Evolutionary conservation across 768 basidiomycete species (phyloP).

Genomic region (Rhizopogon sp.): DNA sequence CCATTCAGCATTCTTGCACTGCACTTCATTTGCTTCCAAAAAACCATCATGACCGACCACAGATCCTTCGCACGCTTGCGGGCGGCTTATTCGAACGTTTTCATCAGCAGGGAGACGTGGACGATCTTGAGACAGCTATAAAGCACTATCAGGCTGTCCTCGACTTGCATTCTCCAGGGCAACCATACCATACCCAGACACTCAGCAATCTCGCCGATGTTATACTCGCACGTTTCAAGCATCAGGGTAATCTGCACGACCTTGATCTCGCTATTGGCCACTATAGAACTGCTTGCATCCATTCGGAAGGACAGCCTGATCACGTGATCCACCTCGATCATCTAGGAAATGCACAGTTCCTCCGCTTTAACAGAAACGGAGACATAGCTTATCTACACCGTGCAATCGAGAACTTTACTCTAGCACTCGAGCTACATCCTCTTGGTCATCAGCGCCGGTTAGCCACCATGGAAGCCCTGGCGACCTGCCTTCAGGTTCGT

Average conservation of each 20-base stretch:
- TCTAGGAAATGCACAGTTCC: conserved; percentile 20
- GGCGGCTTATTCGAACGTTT: conserved; percentile 20
- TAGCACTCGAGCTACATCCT: conserved; percentile 17
- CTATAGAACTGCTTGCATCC: conserved; percentile 14
- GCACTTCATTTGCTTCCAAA: conserved; percentile 13
- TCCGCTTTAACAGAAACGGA: conserved; percentile 11
- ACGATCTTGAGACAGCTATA: conserved; percentile 25
- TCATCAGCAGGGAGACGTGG: conserved; percentile 5
- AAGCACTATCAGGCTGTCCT: conserved; percentile 17
- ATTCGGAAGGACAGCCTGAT: conserved; percentile 11
- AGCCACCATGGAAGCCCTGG: conserved; percentile 16
- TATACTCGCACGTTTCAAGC: conserved; percentile 22
- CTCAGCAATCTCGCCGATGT: conserved; percentile 24
- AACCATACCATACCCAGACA: conserved; percentile 8
- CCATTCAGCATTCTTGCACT: conserved; percentile 14
- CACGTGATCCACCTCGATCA: conserved; percentile 11
- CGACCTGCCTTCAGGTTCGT: conserved; percentile 19
- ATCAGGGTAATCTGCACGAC: conserved; percentile 14
- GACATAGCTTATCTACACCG: conserved; percentile 15
- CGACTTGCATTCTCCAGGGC: conserved; percentile 10
- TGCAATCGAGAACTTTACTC: conserved; percentile 20
- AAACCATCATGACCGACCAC: conserved; percentile 12
- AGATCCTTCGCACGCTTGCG: conserved; percentile 18
- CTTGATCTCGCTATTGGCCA: conserved; percentile 23
- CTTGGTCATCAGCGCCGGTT: conserved; percentile 8